These are phyloP conservation scores for Euphorbia celastroides DNA, from an alignment of 441 rosid species.

Conservation along the genomic window DNA sequence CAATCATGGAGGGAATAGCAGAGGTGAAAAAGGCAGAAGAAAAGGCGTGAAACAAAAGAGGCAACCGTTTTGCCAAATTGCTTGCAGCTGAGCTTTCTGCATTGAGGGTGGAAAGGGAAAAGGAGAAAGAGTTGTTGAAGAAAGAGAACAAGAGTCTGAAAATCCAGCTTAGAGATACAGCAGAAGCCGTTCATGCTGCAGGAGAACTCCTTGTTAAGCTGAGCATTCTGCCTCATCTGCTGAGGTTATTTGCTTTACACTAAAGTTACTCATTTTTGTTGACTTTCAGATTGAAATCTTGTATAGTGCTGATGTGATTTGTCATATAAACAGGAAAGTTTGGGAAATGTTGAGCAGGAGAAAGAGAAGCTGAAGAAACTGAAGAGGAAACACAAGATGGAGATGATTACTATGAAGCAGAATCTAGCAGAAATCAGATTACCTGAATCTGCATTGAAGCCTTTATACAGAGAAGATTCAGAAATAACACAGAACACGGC, in stretches of 20 bases:
- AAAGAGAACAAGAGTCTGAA: slow-evolving; percentile 76
- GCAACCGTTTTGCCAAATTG: slow-evolving; percentile 69
- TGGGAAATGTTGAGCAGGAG: slow-evolving; percentile 43
- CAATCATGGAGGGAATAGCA: slow-evolving; percentile 73
- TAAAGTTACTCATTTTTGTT: no score
- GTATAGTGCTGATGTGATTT: no score
- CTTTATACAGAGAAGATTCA: slow-evolving; percentile 41
- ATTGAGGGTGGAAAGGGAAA: slow-evolving; percentile 65
- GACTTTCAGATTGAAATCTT: no score
- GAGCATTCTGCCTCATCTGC: slow-evolving; percentile 69
- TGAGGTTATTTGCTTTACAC: slow-evolving; percentile 70
- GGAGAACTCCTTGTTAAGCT: slow-evolving; percentile 92
- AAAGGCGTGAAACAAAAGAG: slow-evolving; percentile 76
- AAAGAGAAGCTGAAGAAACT: slow-evolving; percentile 78
- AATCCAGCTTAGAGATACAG: slow-evolving; percentile 82
- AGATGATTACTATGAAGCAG: slow-evolving; percentile 78
- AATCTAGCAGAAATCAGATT: slow-evolving; percentile 72
- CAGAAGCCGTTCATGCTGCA: slow-evolving; percentile 98
- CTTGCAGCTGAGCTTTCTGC: slow-evolving; percentile 69
- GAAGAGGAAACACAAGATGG: slow-evolving; percentile 88
- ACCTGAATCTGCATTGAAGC: slow-evolving; percentile 80
- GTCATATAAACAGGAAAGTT: slow-evolving; percentile 48
- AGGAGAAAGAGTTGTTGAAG: slow-evolving; percentile 61
- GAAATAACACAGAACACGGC: slow-evolving; percentile 23
- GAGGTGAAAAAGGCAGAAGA: slow-evolving; percentile 83